phyloP scores from a whole-genome alignment of 176 grass and related monocot species.

The Oryza australiensis region DNA sequence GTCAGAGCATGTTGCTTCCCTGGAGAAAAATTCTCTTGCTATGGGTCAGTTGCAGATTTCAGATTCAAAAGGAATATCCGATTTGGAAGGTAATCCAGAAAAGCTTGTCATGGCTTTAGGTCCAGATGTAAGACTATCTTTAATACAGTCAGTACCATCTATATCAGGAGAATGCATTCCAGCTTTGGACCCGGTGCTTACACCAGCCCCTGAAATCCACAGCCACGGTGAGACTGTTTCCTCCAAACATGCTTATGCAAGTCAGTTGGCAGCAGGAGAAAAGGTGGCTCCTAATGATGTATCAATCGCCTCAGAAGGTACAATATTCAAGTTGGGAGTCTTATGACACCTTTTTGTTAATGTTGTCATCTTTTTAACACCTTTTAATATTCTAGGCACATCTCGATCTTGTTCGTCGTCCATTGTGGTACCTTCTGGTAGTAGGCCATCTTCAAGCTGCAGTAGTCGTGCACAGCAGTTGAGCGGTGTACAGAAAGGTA shows the following conservation, averaged over 20 bases:
- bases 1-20: conserved; percentile 24
- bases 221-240: conserved; percentile 36
- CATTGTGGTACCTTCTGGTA: conserved; percentile 40
- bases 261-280: conserved; percentile 32
- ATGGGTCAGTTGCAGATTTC: conserved; percentile 21
- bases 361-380: conserved; percentile 19
- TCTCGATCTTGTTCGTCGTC: conserved; percentile 43
- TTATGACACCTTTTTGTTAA: background rate
- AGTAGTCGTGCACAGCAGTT: conserved; percentile 56
- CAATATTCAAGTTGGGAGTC: conserved; percentile 12
- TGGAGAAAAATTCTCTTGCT: conserved; percentile 36
- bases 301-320: conserved; percentile 29
- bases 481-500: conserved; percentile 66
- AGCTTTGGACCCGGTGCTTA: conserved; percentile 29
- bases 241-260: conserved; percentile 41
- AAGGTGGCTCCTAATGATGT: conserved; percentile 18
- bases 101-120: conserved; percentile 24
- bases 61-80: background rate
- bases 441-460: conserved; percentile 59
- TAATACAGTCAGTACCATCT: conserved; percentile 1
- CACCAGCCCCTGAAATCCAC: conserved; percentile 32
- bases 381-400: conserved; percentile 44
- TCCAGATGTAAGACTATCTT: conserved; percentile 22
- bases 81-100: conserved; percentile 33
- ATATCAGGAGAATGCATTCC: conserved; percentile 33